Conservation (phyloP, 495 filamentous ascomycete genomes). For the Hypoxylon rickii region DNA sequence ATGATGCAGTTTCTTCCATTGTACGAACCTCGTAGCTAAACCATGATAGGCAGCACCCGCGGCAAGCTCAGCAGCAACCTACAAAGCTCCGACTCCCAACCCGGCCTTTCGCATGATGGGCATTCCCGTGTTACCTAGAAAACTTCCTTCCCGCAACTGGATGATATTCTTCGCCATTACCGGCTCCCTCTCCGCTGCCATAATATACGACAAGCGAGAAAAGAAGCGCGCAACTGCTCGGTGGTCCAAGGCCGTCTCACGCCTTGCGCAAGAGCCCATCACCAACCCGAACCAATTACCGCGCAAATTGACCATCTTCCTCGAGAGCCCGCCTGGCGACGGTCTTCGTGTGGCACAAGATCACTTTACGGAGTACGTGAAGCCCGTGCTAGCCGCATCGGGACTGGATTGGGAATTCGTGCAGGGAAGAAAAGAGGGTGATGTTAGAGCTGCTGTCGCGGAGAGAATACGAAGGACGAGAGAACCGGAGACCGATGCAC, state of each 20-base stretch:
- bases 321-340: conserved; percentile 85
- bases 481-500: conserved; percentile 44
- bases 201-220: conserved; percentile 89
- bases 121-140: conserved; percentile 77
- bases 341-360: conserved; percentile 80
- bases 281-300: conserved; percentile 68
- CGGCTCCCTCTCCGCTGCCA: conserved; percentile 71
- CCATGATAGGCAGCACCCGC: conserved; percentile 1
- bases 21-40: conserved; percentile 2
- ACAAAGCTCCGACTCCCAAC: conserved; percentile 62
- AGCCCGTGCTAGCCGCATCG: conserved; percentile 87
- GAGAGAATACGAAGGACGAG: conserved; percentile 76
- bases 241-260: conserved; percentile 87
- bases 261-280: conserved; percentile 78
- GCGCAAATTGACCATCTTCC: conserved; percentile 83
- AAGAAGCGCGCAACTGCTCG: conserved; percentile 80
- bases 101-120: conserved; percentile 78
- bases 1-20: background rate
- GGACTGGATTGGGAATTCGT: conserved; percentile 94
- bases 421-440: conserved; percentile 86
- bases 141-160: conserved; percentile 96
- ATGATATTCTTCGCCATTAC: conserved; percentile 87
- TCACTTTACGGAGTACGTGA: conserved; percentile 94
- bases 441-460: conserved; percentile 79
- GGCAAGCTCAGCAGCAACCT: conserved; percentile 39